phyloP scores from a whole-genome alignment of 352 stramenopile species.

The Pythium pyrilobum region DNA sequence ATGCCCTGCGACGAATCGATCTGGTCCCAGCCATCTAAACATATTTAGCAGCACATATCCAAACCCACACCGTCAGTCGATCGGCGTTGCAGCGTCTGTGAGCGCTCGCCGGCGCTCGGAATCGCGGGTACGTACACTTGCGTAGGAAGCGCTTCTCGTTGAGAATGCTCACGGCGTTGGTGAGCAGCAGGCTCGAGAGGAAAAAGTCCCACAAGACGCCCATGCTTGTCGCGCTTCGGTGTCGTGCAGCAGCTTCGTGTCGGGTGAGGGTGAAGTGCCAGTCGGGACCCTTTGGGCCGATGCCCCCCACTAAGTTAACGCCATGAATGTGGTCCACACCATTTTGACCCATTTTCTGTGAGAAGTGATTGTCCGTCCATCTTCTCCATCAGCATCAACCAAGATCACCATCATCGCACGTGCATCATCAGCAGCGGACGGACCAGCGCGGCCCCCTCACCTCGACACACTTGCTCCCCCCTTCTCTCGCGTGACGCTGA shows the following conservation, averaged over 20 bases:
- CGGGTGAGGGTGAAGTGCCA: background rate
- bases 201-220: slow-evolving; percentile 87
- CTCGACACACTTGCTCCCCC: too few relatives aligned
- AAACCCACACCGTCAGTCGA: background rate
- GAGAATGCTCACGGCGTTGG: slow-evolving; percentile 83
- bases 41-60: background rate
- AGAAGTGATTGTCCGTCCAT: background rate
- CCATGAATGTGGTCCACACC: background rate
- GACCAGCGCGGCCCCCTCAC: too few relatives aligned
- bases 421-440: background rate
- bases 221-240: slow-evolving; percentile 29
- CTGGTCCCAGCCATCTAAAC: slow-evolving; percentile 76
- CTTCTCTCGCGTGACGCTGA: too few relatives aligned
- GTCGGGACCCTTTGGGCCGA: background rate
- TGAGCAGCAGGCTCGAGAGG: slow-evolving; percentile 79
- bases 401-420: background rate
- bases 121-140: slow-evolving; percentile 59
- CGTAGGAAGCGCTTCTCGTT: slow-evolving; percentile 87
- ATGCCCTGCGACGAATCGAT: slow-evolving; percentile 75
- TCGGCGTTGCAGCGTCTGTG: background rate
- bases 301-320: slow-evolving; percentile 1
- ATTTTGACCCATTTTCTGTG: background rate
- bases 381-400: background rate
- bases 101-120: background rate
- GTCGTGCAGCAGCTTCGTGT: slow-evolving; percentile 9